Conservation (phyloP, 441 rosid species). For the Syzygium malaccense region DNA sequence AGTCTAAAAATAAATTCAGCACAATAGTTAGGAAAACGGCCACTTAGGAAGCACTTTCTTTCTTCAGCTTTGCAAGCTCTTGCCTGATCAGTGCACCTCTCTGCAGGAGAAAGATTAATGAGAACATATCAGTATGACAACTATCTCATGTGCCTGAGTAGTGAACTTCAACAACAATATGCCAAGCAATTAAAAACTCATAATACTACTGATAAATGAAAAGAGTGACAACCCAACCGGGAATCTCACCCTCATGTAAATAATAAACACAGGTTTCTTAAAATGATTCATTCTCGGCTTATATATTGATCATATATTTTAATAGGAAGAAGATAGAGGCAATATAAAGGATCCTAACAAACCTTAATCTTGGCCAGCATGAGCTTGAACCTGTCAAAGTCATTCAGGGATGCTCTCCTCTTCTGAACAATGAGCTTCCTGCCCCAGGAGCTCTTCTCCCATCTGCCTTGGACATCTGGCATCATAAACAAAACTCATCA, state of each 20-base stretch:
- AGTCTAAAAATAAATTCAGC: background rate
- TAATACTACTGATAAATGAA: background rate
- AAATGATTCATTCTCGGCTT: background rate
- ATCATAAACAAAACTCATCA: background rate
- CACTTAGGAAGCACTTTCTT: constrained; percentile 43
- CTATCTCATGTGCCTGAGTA: background rate
- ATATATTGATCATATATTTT: background rate
- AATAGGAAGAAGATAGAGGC: background rate
- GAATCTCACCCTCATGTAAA: background rate
- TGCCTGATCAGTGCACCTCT: constrained; percentile 77
- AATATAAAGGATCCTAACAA: background rate
- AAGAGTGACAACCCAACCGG: background rate
- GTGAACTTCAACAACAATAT: background rate
- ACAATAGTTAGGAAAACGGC: constrained; percentile 16
- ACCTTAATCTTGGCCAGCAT: constrained; percentile 15
- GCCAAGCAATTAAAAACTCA: background rate
- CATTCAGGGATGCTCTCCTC: constrained; percentile 12
- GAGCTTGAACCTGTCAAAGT: constrained; percentile 8
- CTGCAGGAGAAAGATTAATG: constrained; percentile 30
- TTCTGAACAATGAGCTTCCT: constrained; percentile 11
- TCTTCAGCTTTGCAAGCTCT: constrained; percentile 86
- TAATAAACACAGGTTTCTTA: background rate
- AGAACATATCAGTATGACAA: background rate
- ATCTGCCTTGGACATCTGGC: constrained; percentile 4
- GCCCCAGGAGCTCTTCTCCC: constrained; percentile 13